Evolutionary conservation across 805 yeast species (phyloP).

Genomic region (Candida bentonensis): DNA sequence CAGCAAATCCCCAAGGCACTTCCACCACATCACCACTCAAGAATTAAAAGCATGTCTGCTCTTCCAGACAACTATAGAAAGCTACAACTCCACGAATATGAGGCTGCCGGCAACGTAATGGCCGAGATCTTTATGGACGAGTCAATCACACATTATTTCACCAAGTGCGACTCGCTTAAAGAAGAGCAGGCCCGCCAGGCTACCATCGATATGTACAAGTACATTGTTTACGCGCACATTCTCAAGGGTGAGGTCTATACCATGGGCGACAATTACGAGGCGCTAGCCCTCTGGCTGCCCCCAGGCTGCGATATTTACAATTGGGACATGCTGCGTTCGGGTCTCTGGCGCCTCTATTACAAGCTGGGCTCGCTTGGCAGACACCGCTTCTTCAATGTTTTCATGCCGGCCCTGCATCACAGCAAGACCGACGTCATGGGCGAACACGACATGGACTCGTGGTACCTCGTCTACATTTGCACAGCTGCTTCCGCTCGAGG

Average conservation of each 20-base stretch:
- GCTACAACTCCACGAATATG: constrained; percentile 26
- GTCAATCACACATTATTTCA: constrained; percentile 35
- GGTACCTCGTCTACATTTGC: constrained; percentile 49
- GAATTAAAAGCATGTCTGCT: not conserved
- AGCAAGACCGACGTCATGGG: constrained; percentile 31
- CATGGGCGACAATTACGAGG: constrained; percentile 31
- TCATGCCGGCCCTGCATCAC: constrained; percentile 31
- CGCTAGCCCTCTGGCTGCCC: constrained; percentile 25
- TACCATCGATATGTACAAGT: constrained; percentile 39
- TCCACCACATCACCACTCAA: not conserved
- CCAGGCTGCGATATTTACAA: constrained; percentile 15
- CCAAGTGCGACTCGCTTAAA: constrained; percentile 28
- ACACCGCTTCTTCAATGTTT: constrained; percentile 36
- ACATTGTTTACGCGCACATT: constrained; percentile 36
- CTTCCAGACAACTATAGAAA: constrained; percentile 2
- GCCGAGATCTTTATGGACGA: constrained; percentile 41
- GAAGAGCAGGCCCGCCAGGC: constrained; percentile 25
- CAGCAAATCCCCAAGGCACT: not conserved
- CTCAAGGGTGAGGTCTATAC: constrained; percentile 36
- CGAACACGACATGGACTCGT: constrained; percentile 26
- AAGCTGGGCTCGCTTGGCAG: constrained; percentile 29
- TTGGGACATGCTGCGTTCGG: constrained; percentile 12
- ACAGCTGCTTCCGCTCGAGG: constrained; percentile 45
- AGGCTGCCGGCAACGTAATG: constrained; percentile 40
- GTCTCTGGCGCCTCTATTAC: constrained; percentile 25